These are phyloP conservation scores for Acorus gramineus DNA, from an alignment of 106 monocot species.

Conservation along the genomic window DNA sequence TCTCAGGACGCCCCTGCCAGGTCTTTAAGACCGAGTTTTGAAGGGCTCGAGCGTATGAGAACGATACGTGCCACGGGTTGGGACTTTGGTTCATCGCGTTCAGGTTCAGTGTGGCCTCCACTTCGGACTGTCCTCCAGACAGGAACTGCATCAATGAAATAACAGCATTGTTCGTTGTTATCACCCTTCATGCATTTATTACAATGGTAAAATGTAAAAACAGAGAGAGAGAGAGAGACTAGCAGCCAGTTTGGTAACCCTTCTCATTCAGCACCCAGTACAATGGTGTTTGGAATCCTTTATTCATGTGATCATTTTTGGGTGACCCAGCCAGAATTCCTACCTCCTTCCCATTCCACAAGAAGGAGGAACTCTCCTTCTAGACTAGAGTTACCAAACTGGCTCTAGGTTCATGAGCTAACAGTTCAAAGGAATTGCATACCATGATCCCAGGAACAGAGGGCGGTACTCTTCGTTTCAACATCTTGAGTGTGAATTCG, in stretches of 20 bases:
- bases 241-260: no score
- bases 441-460: slow-evolving; percentile 98
- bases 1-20: slow-evolving; percentile 80
- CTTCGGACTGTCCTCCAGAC: slow-evolving; percentile 90
- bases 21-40: slow-evolving; percentile 82
- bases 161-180: background rate
- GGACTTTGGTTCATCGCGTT: slow-evolving; percentile 90
- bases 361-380: no score
- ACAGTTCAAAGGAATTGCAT: background rate
- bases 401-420: no score
- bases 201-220: no score
- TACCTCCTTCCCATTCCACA: no score
- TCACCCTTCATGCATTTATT: no score
- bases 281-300: no score
- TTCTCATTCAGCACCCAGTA: no score
- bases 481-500: slow-evolving; percentile 54
- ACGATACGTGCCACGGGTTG: slow-evolving; percentile 95
- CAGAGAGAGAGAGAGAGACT: no score
- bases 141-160: slow-evolving; percentile 50
- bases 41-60: slow-evolving; percentile 88
- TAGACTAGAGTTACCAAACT: no score
- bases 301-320: no score
- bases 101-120: slow-evolving; percentile 85
- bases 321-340: no score
- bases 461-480: slow-evolving; percentile 78